Conservation (phyloP, 345 rosid genomes). For the Eucalyptus cloeziana region DNA sequence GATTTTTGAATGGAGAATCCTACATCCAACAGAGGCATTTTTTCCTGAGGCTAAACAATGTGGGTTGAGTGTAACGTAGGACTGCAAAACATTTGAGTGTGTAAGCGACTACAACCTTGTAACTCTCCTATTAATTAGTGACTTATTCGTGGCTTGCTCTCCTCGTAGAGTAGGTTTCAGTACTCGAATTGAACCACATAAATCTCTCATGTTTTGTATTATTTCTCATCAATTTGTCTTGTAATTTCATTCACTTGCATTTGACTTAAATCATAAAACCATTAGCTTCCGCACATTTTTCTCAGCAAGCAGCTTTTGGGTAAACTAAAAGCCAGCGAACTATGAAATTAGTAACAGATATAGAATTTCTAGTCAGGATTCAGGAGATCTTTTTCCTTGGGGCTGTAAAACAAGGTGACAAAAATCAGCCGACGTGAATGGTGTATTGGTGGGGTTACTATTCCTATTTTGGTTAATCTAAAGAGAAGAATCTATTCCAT, state of each 20-base stretch:
- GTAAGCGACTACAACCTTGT: too few relatives aligned
- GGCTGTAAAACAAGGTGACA: not conserved
- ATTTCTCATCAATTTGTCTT: not conserved
- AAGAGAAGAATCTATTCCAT: not conserved
- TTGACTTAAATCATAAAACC: not conserved
- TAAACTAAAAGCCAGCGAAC: not conserved
- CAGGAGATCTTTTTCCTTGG: not conserved
- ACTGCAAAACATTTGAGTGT: too few relatives aligned
- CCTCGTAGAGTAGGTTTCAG: not conserved
- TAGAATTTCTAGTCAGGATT: too few relatives aligned
- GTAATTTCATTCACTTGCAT: not conserved
- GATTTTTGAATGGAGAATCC: too few relatives aligned
- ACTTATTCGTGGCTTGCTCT: not conserved
- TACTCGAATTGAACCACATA: accelerated
- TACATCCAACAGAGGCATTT: too few relatives aligned
- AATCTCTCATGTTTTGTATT: too few relatives aligned
- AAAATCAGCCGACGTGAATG: not conserved
- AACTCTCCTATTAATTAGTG: too few relatives aligned
- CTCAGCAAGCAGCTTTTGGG: not conserved
- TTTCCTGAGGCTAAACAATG: too few relatives aligned
- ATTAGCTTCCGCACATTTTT: not conserved
- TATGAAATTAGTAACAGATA: not conserved
- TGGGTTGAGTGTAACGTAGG: too few relatives aligned
- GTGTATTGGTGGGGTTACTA: not conserved
- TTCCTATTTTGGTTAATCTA: not conserved